phyloP scores from a whole-genome alignment of 768 basidiomycete genomes.

The Kwoniella dendrophila region DNA sequence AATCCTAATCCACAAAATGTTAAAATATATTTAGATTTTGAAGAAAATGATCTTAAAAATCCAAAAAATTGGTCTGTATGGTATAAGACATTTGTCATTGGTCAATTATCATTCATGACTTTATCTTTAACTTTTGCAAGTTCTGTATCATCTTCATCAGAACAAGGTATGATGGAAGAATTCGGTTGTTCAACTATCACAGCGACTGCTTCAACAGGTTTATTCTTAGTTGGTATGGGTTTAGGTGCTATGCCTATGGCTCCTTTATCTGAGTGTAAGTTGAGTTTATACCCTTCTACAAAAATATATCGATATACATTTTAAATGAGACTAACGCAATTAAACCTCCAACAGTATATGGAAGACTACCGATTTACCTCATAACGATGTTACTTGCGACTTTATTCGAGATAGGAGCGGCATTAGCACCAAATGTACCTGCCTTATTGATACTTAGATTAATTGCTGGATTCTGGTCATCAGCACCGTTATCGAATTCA shows the following conservation, averaged over 20 bases:
- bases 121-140: conserved; percentile 32
- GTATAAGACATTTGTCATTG: conserved; percentile 31
- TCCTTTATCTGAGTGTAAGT: conserved; percentile 35
- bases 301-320: not conserved
- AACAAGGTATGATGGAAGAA: conserved; percentile 24
- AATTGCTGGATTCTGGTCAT: conserved; percentile 35
- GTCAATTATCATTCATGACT: conserved; percentile 29
- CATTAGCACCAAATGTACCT: conserved; percentile 26
- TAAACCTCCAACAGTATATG: conserved; percentile 22
- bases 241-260: conserved; percentile 37
- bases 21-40: conserved; percentile 25
- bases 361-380: conserved; percentile 37
- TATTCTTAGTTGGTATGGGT: conserved; percentile 35
- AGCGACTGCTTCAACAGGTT: conserved; percentile 29
- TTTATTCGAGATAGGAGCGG: conserved; percentile 33
- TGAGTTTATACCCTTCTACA: not conserved
- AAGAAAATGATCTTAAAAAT: conserved; percentile 23
- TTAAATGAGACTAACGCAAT: not conserved
- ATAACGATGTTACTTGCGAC: conserved; percentile 29
- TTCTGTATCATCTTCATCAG: conserved; percentile 21
- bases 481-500: conserved; percentile 34
- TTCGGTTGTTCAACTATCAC: conserved; percentile 29
- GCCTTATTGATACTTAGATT: conserved; percentile 32
- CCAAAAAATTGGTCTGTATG: conserved; percentile 33
- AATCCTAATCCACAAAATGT: conserved; percentile 13